These are phyloP conservation scores for Saccharomyces pastorianus DNA, from an alignment of 1,139 yeast species.

Conservation along the genomic window DNA sequence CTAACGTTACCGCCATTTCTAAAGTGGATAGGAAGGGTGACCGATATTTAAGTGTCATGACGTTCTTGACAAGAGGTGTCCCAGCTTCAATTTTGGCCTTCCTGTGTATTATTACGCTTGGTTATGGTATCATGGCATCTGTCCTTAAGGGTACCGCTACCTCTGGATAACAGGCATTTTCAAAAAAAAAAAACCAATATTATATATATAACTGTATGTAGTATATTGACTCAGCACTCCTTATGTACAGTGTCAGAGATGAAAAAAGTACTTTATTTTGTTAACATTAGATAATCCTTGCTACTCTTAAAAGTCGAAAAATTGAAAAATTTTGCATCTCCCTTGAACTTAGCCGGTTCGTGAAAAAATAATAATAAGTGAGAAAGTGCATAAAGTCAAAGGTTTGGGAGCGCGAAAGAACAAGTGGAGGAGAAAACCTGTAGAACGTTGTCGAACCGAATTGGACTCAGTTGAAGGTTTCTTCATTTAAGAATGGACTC, in stretches of 20 bases:
- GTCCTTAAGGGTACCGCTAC: constrained; percentile 18
- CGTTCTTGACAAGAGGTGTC: constrained; percentile 64
- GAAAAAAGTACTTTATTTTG: not conserved
- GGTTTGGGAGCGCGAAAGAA: not conserved
- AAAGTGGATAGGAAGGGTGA: constrained; percentile 47
- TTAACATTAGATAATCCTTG: not conserved
- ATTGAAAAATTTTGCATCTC: not conserved
- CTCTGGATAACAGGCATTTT: not conserved
- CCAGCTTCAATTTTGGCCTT: constrained; percentile 56
- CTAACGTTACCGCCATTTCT: too few species aligned
- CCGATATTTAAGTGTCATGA: constrained; percentile 54
- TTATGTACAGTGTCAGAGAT: not conserved
- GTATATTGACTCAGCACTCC: not conserved
- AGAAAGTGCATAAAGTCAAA: not conserved
- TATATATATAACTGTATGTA: not conserved
- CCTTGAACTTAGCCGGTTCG: not conserved
- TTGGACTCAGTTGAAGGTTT: not conserved
- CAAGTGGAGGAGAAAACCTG: not conserved
- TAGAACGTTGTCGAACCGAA: not conserved
- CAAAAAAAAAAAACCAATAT: not conserved
- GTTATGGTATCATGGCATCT: constrained; percentile 56
- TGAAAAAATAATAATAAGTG: not conserved
- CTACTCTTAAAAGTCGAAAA: not conserved
- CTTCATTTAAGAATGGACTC: not conserved
- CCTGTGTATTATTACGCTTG: constrained; percentile 50